Evolutionary conservation across 179 eudicot species (phyloP).

Genomic region (Beta macrorhiza): DNA sequence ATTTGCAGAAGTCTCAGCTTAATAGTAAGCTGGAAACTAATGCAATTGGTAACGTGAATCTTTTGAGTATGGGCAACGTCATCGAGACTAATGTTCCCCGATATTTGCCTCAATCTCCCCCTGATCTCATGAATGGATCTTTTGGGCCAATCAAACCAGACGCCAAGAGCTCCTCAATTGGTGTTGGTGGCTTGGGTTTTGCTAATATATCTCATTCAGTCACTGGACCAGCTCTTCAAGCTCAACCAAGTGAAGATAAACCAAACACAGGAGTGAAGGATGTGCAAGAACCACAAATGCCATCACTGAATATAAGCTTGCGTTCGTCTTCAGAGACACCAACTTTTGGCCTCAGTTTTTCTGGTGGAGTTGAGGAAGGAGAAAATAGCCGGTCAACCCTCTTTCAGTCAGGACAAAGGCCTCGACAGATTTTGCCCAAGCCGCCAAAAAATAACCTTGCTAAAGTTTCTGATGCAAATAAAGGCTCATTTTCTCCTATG

Average conservation of each 20-base stretch:
- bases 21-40: constrained; percentile 29
- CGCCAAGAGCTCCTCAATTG: constrained; percentile 25
- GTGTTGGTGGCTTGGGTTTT: constrained; percentile 30
- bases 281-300: constrained; percentile 44
- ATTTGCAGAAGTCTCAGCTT: constrained; percentile 29
- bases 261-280: constrained; percentile 37
- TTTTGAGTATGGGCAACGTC: constrained; percentile 32
- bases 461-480: constrained; percentile 52
- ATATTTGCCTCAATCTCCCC: constrained; percentile 37
- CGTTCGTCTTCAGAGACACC: constrained; percentile 48
- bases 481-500: constrained; percentile 50
- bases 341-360: constrained; percentile 30
- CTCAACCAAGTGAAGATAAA: constrained; percentile 32
- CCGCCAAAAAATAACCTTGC: constrained; percentile 54
- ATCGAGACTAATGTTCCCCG: constrained; percentile 31
- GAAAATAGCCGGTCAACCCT: constrained; percentile 40
- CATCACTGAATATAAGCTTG: constrained; percentile 64
- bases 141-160: constrained; percentile 31
- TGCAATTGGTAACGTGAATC: constrained; percentile 31
- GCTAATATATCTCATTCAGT: constrained; percentile 28
- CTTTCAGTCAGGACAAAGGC: constrained; percentile 54
- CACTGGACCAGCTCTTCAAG: constrained; percentile 26
- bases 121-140: constrained; percentile 35
- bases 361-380: constrained; percentile 50
- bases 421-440: constrained; percentile 85